phyloP scores from a whole-genome alignment of 2,329 filamentous ascomycete genomes.

The Fusarium sp. region DNA sequence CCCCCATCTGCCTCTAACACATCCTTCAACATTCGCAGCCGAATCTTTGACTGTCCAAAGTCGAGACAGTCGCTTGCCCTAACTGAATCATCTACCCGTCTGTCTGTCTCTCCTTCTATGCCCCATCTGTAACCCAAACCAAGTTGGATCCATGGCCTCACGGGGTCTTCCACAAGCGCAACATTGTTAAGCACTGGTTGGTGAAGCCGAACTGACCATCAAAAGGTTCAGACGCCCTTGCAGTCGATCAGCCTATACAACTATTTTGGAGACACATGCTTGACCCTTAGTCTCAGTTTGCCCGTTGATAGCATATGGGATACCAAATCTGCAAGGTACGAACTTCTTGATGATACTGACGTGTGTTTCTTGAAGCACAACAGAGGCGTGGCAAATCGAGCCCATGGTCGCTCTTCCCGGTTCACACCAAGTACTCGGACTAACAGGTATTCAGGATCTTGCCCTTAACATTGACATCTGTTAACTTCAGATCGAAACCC shows the following conservation, averaged over 20 bases:
- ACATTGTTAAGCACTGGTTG: slow-evolving; percentile 19
- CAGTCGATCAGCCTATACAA: slow-evolving; percentile 28
- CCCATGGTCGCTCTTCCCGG: neutral
- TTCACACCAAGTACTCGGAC: slow-evolving; percentile 12
- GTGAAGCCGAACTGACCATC: slow-evolving; percentile 39
- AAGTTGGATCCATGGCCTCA: slow-evolving; percentile 21
- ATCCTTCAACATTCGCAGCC: slow-evolving; percentile 42
- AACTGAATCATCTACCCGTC: slow-evolving; percentile 38
- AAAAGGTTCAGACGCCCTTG: slow-evolving; percentile 42
- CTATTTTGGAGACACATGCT: slow-evolving; percentile 32
- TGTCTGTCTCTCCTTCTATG: slow-evolving; percentile 41
- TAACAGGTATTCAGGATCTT: slow-evolving; percentile 30
- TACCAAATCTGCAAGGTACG: slow-evolving; percentile 34
- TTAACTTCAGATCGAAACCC: slow-evolving; percentile 41
- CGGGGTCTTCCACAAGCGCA: slow-evolving; percentile 21
- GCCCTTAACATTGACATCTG: slow-evolving; percentile 9
- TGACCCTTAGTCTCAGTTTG: slow-evolving; percentile 37
- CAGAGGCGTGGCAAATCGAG: slow-evolving; percentile 22
- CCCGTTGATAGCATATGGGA: slow-evolving; percentile 30
- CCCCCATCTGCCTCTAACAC: slow-evolving; percentile 43
- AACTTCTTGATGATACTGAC: slow-evolving; percentile 17
- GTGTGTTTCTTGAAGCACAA: slow-evolving; percentile 4
- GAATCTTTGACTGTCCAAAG: slow-evolving; percentile 50
- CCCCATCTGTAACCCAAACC: slow-evolving; percentile 21
- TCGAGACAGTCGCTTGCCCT: slow-evolving; percentile 45